Percentiles rank a stretch among this genome's conserved stretches.
Conservation (phyloP, 768 basidiomycete species). For the Tulasnella calospora region DNA sequence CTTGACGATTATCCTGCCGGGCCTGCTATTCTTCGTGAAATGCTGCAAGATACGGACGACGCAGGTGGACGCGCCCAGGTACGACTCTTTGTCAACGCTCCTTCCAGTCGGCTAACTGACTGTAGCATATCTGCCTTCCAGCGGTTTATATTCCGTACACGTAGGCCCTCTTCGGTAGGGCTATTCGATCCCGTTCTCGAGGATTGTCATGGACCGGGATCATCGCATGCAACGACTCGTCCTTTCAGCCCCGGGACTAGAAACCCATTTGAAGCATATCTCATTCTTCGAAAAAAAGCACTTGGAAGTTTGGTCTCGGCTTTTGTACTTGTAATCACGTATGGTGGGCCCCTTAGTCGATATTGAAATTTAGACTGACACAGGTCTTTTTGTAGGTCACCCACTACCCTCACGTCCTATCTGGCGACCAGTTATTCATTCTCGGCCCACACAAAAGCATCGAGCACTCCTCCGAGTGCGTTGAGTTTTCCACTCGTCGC, state of each 20-base stretch:
- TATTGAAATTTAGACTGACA: neutral
- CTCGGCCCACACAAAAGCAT: conserved; percentile 15
- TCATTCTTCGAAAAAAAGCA: neutral
- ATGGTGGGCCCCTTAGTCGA: neutral
- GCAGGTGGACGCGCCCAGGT: neutral
- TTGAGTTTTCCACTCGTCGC: neutral
- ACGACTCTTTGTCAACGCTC: neutral
- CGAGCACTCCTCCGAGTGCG: neutral
- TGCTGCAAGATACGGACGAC: no score
- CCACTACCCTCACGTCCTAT: neutral
- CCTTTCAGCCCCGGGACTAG: neutral
- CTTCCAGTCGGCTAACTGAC: no score
- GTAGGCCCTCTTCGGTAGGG: neutral
- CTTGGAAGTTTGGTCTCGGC: conserved; percentile 9
- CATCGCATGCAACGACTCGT: no score
- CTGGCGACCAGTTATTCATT: neutral
- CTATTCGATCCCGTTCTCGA: neutral
- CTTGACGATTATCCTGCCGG: no score
- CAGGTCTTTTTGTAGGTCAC: neutral
- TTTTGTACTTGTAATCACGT: conserved; percentile 19
- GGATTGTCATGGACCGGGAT: no score
- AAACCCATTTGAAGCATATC: neutral
- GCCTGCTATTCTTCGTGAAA: no score
- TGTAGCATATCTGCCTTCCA: neutral
- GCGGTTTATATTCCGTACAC: neutral